Base-by-base conservation (phyloP, 176 grass and related monocot genomes). In the Zizania latifolia region DNA sequence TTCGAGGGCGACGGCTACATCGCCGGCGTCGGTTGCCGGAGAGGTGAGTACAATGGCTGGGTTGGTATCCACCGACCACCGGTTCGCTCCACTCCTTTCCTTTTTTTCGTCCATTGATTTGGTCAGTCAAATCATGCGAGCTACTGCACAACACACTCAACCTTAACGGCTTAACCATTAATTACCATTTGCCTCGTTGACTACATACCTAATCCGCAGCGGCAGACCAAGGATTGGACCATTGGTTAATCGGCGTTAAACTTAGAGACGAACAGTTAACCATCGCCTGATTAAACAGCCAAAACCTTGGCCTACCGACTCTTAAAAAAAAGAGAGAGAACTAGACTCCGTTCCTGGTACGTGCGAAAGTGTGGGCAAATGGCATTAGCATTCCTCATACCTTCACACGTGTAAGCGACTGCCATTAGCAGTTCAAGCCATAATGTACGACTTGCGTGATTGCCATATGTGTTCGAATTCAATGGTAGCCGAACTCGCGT, bases 1-100 rank as follows among this genome's bases (percentile, higher is more conserved):
- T 81, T 78, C 81, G 30, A 70, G 0, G 89, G 89, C 40, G 89
- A 91, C 77, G 89, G 89, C 45, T 91, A 87, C 85, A 5, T 2
- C 66, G 77, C 73, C 36, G 77, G 84, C 59, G 0, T 16, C 17
- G 84, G 84, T 27, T 91, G 89, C 84, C 30, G 60, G 67, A 57
- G 9, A 91, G 89, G 89, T 91, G 51, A 84, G 89, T 30, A 31
- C 40, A 22, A 40, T 43, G 29, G 68, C 45, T 29, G 39, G 39
- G 45, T 19, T 36, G 34, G 34, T 36, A 36, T 36, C 34, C 4
- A 36, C 5, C 5, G 22, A 31, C 17, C 28, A 29, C 24, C 31
- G 23, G 21, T 65, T 62, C 22, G 23, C 9, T 13, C 2, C 2
- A 17, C 32, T 22, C n/a, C 11, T 5, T 57, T 27, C 48, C 30